Conservation (phyloP, 441 rosid genomes). For the Jatropha podagrica region DNA sequence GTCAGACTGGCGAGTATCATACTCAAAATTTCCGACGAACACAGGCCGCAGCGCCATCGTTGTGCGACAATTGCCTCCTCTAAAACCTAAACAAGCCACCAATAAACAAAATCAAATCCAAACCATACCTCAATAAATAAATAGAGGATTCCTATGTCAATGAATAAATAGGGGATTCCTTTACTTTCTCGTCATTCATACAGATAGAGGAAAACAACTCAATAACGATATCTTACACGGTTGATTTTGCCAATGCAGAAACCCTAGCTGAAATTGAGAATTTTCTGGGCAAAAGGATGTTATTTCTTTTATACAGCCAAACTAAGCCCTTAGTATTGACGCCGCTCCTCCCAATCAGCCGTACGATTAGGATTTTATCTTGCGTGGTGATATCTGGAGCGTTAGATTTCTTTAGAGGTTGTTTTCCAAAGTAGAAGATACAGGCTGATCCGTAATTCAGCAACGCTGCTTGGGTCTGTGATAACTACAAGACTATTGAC, state of each 20-base stretch:
- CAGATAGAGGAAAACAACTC: background rate
- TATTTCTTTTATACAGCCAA: background rate
- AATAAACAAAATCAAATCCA: background rate
- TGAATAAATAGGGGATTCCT: background rate
- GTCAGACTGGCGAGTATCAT: constrained; percentile 79
- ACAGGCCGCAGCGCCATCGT: constrained; percentile 60
- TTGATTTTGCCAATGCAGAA: background rate
- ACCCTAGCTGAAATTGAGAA: constrained; percentile 10
- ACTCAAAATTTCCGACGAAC: constrained; percentile 80
- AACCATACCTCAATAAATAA: background rate
- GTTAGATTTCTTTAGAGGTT: background rate
- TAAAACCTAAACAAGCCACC: background rate
- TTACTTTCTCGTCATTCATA: too few species aligned
- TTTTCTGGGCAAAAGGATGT: background rate
- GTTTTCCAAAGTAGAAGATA: too few species aligned
- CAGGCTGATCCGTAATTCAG: too few species aligned
- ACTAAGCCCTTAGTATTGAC: background rate
- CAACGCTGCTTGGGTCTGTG: too few species aligned
- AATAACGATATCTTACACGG: background rate
- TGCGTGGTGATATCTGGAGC: constrained; percentile 3
- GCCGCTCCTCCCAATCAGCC: background rate
- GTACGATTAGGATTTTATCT: constrained; percentile 14
- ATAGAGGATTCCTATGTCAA: background rate
- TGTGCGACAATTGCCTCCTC: constrained; percentile 8
- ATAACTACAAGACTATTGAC: too few species aligned